These are phyloP conservation scores for Galerina sulciceps DNA, from an alignment of 768 basidiomycete species.

Conservation along the genomic window DNA sequence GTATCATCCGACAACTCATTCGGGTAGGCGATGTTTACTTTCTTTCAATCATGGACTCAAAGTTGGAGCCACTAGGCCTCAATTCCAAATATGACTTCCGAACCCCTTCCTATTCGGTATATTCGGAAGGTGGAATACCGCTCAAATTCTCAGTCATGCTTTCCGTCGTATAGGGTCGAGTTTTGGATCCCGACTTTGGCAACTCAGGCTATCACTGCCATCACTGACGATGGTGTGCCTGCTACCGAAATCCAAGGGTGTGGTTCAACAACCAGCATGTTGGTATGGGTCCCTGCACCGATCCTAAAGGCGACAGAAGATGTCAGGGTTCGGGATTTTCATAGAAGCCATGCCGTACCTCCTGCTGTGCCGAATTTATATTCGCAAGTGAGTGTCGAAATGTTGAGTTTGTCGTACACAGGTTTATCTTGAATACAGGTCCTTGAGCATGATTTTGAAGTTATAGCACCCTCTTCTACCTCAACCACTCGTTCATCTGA, in stretches of 20 bases:
- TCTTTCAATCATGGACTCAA: background rate
- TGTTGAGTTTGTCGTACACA: background rate
- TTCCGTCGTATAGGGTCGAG: background rate
- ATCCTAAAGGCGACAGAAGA: background rate
- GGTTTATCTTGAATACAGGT: background rate
- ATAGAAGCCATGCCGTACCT: background rate
- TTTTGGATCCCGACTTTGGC: background rate
- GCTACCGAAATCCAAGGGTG: background rate
- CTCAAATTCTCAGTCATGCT: no score
- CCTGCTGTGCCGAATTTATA: background rate
- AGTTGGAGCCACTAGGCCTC: background rate
- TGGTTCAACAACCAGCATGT: background rate
- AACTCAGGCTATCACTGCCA: background rate
- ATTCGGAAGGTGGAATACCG: no score
- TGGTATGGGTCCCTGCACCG: background rate
- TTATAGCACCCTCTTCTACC: background rate
- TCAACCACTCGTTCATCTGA: background rate
- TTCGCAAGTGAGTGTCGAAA: background rate
- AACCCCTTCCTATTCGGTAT: no score
- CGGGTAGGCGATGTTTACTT: background rate
- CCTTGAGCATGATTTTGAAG: background rate
- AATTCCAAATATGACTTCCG: no score
- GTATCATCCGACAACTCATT: background rate
- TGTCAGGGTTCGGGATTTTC: background rate
- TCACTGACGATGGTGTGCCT: background rate